A percentile compares a stretch with the other conserved stretches of the same genome.
phyloP scores from a whole-genome alignment of 2,329 filamentous ascomycete genomes.

The Fusarium sp. region DNA sequence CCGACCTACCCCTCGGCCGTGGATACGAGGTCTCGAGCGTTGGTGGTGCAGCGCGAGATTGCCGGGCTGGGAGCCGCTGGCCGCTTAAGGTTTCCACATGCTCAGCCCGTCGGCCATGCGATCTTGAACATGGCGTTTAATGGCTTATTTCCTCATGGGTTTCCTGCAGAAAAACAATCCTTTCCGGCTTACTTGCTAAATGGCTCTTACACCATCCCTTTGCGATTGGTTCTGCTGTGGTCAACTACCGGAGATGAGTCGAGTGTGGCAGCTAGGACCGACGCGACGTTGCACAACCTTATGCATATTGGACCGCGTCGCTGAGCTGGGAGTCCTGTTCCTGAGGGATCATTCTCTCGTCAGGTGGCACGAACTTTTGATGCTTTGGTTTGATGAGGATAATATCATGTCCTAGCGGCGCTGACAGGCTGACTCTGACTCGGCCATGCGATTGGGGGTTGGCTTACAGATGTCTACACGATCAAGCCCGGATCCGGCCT shows the following conservation, averaged over 20 bases:
- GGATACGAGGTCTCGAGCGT: slow-evolving; percentile 34
- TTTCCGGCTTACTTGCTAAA: slow-evolving; percentile 6
- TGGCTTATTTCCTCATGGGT: slow-evolving; percentile 18
- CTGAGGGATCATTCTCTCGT: slow-evolving; percentile 15
- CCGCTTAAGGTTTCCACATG: slow-evolving; percentile 13
- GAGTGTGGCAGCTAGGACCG: slow-evolving; percentile 8
- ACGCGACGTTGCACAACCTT: slow-evolving; percentile 25
- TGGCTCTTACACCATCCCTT: slow-evolving; percentile 4
- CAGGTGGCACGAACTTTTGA: slow-evolving; percentile 10
- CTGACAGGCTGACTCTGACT: slow-evolving; percentile 30
- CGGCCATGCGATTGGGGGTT: neutral
- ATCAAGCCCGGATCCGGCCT: slow-evolving; percentile 2
- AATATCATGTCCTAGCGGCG: slow-evolving; percentile 10
- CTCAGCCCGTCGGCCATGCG: slow-evolving; percentile 19
- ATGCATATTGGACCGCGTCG: slow-evolving; percentile 22
- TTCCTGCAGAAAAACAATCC: slow-evolving; percentile 12
- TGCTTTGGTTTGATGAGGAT: slow-evolving; percentile 17
- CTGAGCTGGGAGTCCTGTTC: neutral
- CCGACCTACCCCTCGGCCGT: slow-evolving; percentile 21
- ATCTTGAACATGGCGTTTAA: slow-evolving; percentile 13
- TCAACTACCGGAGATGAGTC: slow-evolving; percentile 3
- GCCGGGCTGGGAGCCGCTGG: slow-evolving; percentile 17
- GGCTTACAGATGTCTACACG: slow-evolving; percentile 8
- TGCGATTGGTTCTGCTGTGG: slow-evolving; percentile 15
- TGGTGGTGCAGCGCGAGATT: slow-evolving; percentile 5